phyloP scores from a whole-genome alignment of 106 monocot genomes.

The Xerophyta viscosa region DNA sequence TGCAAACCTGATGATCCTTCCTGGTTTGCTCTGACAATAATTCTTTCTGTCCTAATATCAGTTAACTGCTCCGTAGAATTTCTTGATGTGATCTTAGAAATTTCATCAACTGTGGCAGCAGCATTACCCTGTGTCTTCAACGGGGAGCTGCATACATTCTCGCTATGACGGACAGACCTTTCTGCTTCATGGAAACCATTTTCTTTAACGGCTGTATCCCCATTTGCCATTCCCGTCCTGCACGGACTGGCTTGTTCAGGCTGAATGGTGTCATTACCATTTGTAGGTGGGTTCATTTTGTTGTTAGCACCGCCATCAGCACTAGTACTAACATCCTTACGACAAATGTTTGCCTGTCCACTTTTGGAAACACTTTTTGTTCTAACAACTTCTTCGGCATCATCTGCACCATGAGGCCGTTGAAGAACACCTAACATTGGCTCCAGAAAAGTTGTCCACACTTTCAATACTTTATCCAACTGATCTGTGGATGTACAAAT shows the following conservation, averaged over 20 bases:
- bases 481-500: constrained; percentile 74
- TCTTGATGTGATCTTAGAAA: constrained; percentile 30
- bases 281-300: constrained; percentile 18
- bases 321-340: constrained; percentile 30
- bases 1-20: constrained; percentile 33
- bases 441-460: constrained; percentile 98
- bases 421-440: constrained; percentile 57
- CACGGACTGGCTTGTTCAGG: constrained; percentile 36
- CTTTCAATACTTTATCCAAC: constrained; percentile 73
- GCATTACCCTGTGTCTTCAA: constrained; percentile 25
- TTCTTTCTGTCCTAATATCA: constrained; percentile 29
- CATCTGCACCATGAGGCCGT: constrained; percentile 42
- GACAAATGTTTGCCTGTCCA: constrained; percentile 22
- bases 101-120: constrained; percentile 36
- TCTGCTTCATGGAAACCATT: constrained; percentile 48
- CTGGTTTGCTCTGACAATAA: constrained; percentile 19
- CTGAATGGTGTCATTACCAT: constrained; percentile 35
- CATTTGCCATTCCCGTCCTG: constrained; percentile 42
- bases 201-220: constrained; percentile 33
- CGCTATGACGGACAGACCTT: constrained; percentile 19
- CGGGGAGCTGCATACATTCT: constrained; percentile 16
- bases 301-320: constrained; percentile 23
- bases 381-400: constrained; percentile 50
- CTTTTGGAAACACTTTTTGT: constrained; percentile 33
- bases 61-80: constrained; percentile 21